Base-by-base conservation (phyloP, 257 asterid species). In the Nicotiana tabacum region DNA sequence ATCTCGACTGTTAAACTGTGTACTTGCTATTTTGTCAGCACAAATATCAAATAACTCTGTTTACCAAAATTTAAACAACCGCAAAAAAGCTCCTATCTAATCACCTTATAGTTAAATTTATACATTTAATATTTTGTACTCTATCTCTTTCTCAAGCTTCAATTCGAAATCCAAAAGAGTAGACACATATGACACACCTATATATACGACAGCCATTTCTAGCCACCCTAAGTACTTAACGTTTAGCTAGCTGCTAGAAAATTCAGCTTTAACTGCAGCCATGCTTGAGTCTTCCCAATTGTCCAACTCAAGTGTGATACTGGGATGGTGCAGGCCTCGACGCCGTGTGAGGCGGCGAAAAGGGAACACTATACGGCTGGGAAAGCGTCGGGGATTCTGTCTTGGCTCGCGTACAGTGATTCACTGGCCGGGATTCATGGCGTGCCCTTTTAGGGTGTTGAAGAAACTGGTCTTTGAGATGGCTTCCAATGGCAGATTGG, bases 381-480 rank as follows among this genome's bases (percentile, higher is more conserved):
- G 92, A 66, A 87, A 87, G 77, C 83, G 91, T 68, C 83, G 91
- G 81, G 93, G 91, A 43, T 85, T 90, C 81, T 81, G 82, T 78
- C 72, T 90, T 4, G 87, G 87, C 46, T 53, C 77, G 10, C 88
- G 91, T 51, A 64, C 86, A 55, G 90, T 84, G 87, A 89, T 86
- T 84, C 89, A 81, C 0, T 84, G 87, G 29, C 9, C 27, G 88
- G 83, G 86, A 27, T 83, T 80, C 15, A 66, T 86, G 83, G 84
- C 78, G 11, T 78, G 86, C 37, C 85, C 87, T 24, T 39, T 84
- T 37, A 81, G 90, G 46, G 80, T 58, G 80, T 35, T 89, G 83
- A 88, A 85, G 88, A 88, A 83, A 55, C 66, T 90, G 33, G 69
- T 90, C 2, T 13, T 83, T 29, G 64, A 87, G 66, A 66, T 90